A percentile compares a stretch with the other conserved stretches of the same genome.
These are phyloP conservation scores for Stachybotrys elegans DNA, from an alignment of 2,329 filamentous ascomycete species.

Conservation along the genomic window DNA sequence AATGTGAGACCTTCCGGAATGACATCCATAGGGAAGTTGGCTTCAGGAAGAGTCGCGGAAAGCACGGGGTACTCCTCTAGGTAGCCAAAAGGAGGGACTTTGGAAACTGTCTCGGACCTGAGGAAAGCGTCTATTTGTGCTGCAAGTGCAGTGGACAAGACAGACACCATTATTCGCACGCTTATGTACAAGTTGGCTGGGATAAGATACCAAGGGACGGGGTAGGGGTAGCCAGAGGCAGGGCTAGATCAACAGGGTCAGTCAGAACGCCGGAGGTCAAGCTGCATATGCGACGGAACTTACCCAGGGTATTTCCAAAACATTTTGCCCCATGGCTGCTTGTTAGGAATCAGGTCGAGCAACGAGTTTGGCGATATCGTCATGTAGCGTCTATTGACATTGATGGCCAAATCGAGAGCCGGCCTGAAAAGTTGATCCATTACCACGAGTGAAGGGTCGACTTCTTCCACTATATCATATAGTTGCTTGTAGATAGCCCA, in stretches of 20 bases:
- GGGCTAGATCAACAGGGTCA: neutral
- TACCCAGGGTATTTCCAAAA: neutral
- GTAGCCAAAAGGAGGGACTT: neutral
- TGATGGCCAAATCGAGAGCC: neutral
- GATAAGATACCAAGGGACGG: neutral
- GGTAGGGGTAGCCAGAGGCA: neutral
- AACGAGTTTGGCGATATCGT: neutral
- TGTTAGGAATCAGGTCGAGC: neutral
- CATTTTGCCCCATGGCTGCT: neutral
- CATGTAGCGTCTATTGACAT: neutral
- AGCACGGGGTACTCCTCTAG: neutral
- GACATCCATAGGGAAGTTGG: neutral
- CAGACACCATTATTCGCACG: neutral
- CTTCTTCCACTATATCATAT: neutral
- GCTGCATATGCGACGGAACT: neutral
- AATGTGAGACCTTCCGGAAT: neutral
- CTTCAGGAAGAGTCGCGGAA: neutral
- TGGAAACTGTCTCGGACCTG: neutral
- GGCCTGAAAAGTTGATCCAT: neutral
- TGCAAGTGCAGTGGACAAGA: conserved; percentile 2
- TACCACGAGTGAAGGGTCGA: neutral
- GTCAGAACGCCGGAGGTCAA: neutral
- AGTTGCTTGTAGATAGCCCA: neutral
- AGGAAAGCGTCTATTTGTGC: neutral
- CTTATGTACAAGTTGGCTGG: neutral